These are phyloP conservation scores for Boletus rubescentipes DNA, from an alignment of 768 basidiomycete genomes.

Conservation along the genomic window DNA sequence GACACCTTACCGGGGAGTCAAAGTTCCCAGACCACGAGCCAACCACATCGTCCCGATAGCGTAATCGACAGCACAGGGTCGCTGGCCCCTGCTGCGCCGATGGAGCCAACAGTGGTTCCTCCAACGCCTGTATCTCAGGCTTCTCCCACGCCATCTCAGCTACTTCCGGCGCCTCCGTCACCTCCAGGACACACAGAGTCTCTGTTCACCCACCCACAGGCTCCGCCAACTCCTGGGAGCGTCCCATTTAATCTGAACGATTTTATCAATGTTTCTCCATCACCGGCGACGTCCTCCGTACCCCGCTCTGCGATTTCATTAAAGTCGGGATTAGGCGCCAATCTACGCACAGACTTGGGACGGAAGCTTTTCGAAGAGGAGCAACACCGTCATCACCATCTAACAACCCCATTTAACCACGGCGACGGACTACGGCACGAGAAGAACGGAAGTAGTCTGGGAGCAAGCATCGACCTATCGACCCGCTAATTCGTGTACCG, in stretches of 20 bases:
- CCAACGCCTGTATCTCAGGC: constrained; percentile 32
- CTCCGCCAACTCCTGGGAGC: constrained; percentile 36
- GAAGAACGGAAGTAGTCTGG: constrained; percentile 24
- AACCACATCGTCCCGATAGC: constrained; percentile 18
- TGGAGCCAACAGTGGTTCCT: constrained; percentile 34
- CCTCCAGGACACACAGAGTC: constrained; percentile 24
- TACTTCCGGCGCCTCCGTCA: constrained; percentile 26
- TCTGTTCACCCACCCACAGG: constrained; percentile 28
- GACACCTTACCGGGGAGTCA: constrained; percentile 29
- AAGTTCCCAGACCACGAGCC: constrained; percentile 20
- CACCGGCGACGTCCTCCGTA: constrained; percentile 44
- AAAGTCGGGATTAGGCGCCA: constrained; percentile 42
- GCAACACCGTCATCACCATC: constrained; percentile 45
- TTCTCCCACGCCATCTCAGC: constrained; percentile 23
- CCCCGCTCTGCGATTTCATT: constrained; percentile 32
- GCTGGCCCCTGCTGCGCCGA: constrained; percentile 26
- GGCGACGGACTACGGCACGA: constrained; percentile 28
- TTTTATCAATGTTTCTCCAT: constrained; percentile 72
- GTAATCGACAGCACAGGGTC: constrained; percentile 13
- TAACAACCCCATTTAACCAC: constrained; percentile 12
- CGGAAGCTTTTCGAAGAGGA: constrained; percentile 72
- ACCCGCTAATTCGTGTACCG: constrained; percentile 19
- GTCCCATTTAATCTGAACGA: constrained; percentile 64
- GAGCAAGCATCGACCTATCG: constrained; percentile 33
- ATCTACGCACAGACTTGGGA: constrained; percentile 62